These are phyloP conservation scores for Gossypium turneri DNA, from an alignment of 345 rosid species.

Conservation along the genomic window DNA sequence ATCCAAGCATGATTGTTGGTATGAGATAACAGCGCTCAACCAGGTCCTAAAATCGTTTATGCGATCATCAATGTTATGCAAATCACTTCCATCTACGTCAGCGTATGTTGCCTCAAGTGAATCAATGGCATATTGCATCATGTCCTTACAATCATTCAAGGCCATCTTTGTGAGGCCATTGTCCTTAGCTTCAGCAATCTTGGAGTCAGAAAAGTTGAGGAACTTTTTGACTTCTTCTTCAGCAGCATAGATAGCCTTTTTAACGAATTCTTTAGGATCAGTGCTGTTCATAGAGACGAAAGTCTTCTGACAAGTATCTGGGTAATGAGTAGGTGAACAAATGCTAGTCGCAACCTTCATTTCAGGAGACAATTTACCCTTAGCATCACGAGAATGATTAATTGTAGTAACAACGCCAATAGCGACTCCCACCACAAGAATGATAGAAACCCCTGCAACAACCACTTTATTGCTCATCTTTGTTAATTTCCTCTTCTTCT, in stretches of 20 bases:
- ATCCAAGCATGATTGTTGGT: slow-evolving; percentile 37
- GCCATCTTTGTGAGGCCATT: slow-evolving; percentile 12
- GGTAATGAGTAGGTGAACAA: slow-evolving; percentile 42
- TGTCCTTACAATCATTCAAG: slow-evolving; percentile 40
- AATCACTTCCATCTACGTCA: slow-evolving; percentile 17
- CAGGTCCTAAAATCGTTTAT: slow-evolving; percentile 30
- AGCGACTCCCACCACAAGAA: slow-evolving; percentile 44
- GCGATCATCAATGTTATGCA: slow-evolving; percentile 11
- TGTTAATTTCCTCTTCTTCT: too few relatives aligned
- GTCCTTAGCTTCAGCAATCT: slow-evolving; percentile 1
- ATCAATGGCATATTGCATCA: slow-evolving; percentile 26
- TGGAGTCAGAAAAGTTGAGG: slow-evolving; percentile 31
- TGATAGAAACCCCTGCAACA: slow-evolving; percentile 34
- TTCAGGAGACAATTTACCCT: slow-evolving; percentile 20
- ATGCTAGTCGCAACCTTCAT: slow-evolving; percentile 35
- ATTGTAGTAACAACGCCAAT: slow-evolving; percentile 33
- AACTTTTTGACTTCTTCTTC: slow-evolving; percentile 31
- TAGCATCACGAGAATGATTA: neutral
- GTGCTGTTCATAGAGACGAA: slow-evolving; percentile 34
- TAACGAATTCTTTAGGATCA: slow-evolving; percentile 44
- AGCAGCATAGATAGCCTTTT: slow-evolving; percentile 39
- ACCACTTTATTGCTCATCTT: slow-evolving; percentile 35
- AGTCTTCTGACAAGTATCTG: slow-evolving; percentile 45
- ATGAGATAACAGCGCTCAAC: slow-evolving; percentile 49
- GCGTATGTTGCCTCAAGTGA: slow-evolving; percentile 33